Base-by-base conservation (phyloP, 441 rosid species). In the Gossypium laxum region DNA sequence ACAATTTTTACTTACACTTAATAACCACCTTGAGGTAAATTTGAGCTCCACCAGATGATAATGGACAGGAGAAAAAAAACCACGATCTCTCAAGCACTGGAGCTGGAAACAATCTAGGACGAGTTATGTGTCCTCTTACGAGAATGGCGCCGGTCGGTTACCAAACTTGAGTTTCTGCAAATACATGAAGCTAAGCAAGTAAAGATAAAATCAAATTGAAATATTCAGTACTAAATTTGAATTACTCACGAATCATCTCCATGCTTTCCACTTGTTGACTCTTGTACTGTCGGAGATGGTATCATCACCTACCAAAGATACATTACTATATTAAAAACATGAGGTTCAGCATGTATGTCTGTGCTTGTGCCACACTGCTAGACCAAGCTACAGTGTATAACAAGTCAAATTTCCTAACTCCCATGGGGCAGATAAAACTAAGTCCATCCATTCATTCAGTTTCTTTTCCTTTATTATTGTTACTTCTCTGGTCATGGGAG, bases 221-320 rank as follows among this genome's bases (percentile, higher is more conserved):
- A 14, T 59, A 19, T 51, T 24, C 19, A 59, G 43, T 66, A 43
- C 43, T 10, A 17, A 22, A 67, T 47, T 18, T 61, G 62, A 68
- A 22, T 68, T 41, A 79, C 91, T 84, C 85, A 92, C 98, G 62
- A 72, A 73, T 82, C 81, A 47, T 82, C 82, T 19, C 81, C 83
- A 5, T 73, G 82, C 59, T 76, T 81, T 75, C 75, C 82, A 80
- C 80, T 82, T 69, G 91, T 81, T 43, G 86, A 79, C 72, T 83
- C 90, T 28, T 80, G 81, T 62, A 74, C 74, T 47, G 70, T 63
- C 47, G 32, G 72, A 62, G 88, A 82, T 64, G 84, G 80, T 62
- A 82, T 79, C 69, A 74, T 83, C 48, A 67, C 87, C 96, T 89
- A 85, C 74, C 74, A 77, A 48, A n/a, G 62, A 18, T 8, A 59